Conservation (phyloP, 176 grass and related monocot species). For the Bonia amplexicaulis region DNA sequence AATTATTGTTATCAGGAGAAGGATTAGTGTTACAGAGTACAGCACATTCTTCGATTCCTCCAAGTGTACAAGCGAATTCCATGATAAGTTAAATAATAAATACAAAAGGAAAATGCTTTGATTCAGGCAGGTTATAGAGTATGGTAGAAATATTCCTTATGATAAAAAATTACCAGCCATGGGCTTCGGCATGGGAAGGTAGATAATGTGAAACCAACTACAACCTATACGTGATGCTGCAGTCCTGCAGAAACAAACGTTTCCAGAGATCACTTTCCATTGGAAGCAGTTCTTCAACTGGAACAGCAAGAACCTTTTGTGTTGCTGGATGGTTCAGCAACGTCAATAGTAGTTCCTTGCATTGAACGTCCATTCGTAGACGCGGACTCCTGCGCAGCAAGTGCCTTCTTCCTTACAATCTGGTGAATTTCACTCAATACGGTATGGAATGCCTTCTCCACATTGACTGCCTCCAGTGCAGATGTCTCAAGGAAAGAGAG, state of each 20-base stretch:
- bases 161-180: slow-evolving; percentile 3
- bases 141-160: slow-evolving; percentile 18
- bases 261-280: slow-evolving; percentile 1
- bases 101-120: slow-evolving; percentile 8
- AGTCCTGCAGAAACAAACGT: not conserved
- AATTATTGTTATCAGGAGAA: slow-evolving; percentile 28
- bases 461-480: slow-evolving; percentile 49
- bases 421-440: slow-evolving; percentile 57
- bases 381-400: slow-evolving; percentile 45
- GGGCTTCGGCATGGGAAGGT: not conserved
- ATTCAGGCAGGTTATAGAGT: slow-evolving; percentile 15
- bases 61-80: slow-evolving; percentile 3
- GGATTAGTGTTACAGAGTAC: slow-evolving; percentile 27
- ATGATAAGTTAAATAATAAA: slow-evolving; percentile 13
- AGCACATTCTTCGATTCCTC: slow-evolving; percentile 11
- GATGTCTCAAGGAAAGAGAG: slow-evolving; percentile 66
- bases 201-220: slow-evolving; percentile 16
- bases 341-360: slow-evolving; percentile 49
- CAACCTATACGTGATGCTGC: slow-evolving; percentile 12
- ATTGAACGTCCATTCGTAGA: slow-evolving; percentile 21
- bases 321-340: slow-evolving; percentile 30
- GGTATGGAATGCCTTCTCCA: slow-evolving; percentile 63
- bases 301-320: slow-evolving; percentile 48
- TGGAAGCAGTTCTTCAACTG: slow-evolving; percentile 16
- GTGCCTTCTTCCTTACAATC: slow-evolving; percentile 63